Evolutionary conservation across 208 protist genomes (phyloP).

Genomic region (Trypanosoma mega): DNA sequence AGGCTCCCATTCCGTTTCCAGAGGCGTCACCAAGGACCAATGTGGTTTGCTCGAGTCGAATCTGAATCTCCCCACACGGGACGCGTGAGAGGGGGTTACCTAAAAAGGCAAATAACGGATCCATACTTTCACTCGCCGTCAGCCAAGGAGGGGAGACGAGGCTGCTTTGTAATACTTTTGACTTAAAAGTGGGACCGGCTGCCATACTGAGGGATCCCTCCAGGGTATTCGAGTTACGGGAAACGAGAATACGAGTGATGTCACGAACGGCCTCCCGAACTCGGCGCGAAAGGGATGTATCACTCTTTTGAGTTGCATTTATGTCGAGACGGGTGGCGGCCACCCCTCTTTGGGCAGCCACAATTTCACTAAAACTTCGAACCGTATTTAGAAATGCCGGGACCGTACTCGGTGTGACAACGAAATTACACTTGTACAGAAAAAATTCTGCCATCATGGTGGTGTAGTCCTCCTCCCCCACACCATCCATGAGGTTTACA

Average conservation of each 20-base stretch:
- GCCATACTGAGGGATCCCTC: no score
- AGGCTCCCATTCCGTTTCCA: conserved; percentile 1
- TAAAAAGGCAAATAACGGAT: conserved; percentile 45
- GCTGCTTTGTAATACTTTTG: no score
- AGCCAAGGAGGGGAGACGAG: no score
- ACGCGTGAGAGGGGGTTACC: conserved; percentile 57
- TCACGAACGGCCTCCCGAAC: conserved; percentile 9
- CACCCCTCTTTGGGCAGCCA: conserved; percentile 46
- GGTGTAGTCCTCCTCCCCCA: conserved; percentile 55
- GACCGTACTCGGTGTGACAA: conserved; percentile 76
- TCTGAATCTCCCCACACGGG: conserved; percentile 65
- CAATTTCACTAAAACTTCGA: conserved; percentile 47
- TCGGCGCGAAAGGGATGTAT: background rate
- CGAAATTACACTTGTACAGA: conserved; percentile 45
- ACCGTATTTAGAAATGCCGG: conserved; percentile 61
- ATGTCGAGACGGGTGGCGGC: conserved; percentile 32
- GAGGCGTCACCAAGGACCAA: conserved; percentile 62
- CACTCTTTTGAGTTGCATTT: background rate
- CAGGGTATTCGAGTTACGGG: no score
- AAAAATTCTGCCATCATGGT: conserved; percentile 47
- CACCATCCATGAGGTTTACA: conserved; percentile 67
- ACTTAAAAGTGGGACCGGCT: no score
- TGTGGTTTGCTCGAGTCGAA: conserved; percentile 55
- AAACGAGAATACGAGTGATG: no score
- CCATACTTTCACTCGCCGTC: background rate